phyloP scores from a whole-genome alignment of 176 grass and related monocot species.

The Zea mays region Zm-B73-REFERENCE-NAM-5.0 NC_050098.1:152823001-152823500 shows the following conservation, averaged over 20 bases:
- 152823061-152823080: not conserved
- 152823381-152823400: not conserved
- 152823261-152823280: not conserved
- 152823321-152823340: conserved; percentile 9
- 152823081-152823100: conserved; percentile 33
- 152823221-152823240: not conserved
- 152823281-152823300: not conserved
- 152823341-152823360: conserved; percentile 13
- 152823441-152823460: not conserved
- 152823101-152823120: not conserved
- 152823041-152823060: not conserved
- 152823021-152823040: too few relatives aligned
- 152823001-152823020: too few relatives aligned
- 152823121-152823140: conserved; percentile 28
- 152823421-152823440: conserved; percentile 3
- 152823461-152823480: not conserved
- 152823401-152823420: conserved; percentile 16
- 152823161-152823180: conserved; percentile 11
- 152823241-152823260: not conserved
- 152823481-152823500: not conserved
- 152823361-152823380: not conserved
- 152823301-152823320: not conserved
- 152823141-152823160: conserved; percentile 18
- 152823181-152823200: conserved; percentile 21
- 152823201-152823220: not conserved